Conservation (phyloP, 371 early-diverging fungal species). For the Choanephora cucurbitarum region DNA sequence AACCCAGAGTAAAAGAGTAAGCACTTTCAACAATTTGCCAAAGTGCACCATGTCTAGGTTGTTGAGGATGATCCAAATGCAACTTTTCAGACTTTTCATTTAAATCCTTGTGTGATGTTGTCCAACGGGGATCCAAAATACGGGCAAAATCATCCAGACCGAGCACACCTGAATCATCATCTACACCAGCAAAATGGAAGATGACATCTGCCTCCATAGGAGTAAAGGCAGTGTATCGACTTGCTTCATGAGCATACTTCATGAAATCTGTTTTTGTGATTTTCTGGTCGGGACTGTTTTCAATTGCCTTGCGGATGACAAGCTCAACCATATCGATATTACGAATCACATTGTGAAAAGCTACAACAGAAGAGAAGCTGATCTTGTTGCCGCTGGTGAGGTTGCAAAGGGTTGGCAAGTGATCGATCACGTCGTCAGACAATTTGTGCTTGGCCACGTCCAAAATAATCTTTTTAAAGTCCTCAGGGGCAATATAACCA, state of each 20-base stretch:
- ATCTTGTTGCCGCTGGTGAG: conserved; percentile 57
- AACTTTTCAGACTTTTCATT: conserved; percentile 9
- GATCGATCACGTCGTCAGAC: conserved; percentile 69
- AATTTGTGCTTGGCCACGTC: conserved; percentile 72
- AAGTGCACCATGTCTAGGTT: conserved; percentile 31
- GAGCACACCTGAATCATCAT: conserved; percentile 58
- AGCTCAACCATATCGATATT: conserved; percentile 75
- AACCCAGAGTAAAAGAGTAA: conserved; percentile 83
- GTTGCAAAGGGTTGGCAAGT: conserved; percentile 69
- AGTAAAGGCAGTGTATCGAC: conserved; percentile 70
- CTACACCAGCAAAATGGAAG: conserved; percentile 77
- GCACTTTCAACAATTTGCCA: conserved; percentile 48
- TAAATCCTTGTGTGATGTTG: conserved; percentile 19
- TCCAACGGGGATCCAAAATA: conserved; percentile 70
- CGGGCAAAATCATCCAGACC: conserved; percentile 62
- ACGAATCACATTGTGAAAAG: conserved; percentile 77
- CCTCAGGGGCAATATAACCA: conserved; percentile 69
- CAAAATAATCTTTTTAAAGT: conserved; percentile 67
- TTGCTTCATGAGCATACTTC: conserved; percentile 57
- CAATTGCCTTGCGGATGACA: conserved; percentile 60
- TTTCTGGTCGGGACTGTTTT: conserved; percentile 53
- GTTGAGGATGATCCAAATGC: conserved; percentile 6
- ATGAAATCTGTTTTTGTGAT: conserved; percentile 69
- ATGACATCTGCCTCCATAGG: conserved; percentile 86
- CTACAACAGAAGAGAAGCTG: conserved; percentile 66